Evolutionary conservation across 2,329 filamentous ascomycete genomes (phyloP), one percentile per base, ranked within the genome.

Genomic region (Aspergillus phoenicis): DNA sequence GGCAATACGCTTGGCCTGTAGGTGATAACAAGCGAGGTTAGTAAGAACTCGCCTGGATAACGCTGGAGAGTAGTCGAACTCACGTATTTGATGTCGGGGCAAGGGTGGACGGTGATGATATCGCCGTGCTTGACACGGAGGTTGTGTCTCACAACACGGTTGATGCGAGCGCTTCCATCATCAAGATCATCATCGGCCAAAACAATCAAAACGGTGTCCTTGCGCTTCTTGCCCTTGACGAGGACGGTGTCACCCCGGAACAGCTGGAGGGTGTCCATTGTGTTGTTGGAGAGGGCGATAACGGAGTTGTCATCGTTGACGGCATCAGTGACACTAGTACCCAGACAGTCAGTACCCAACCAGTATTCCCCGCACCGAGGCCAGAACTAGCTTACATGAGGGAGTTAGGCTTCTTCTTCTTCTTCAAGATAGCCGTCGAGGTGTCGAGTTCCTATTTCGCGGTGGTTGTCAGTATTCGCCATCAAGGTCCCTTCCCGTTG

Each of bases 341-440:
- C 57, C 49, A 45, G 56, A 52, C 58, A 58, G 65, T 72, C 61
- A 73, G 69, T 65, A 66, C 66, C 57, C 56, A 63, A 36, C 43
- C 55, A 36, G 48, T n/a, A 45, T 11, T 11, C 30, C 47, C 55
- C 62, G 52, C 56, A 59, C 52, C 43, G 33, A 47, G 24, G 41
- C 17, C 26, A 47, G 51, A 43, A 39, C 15, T 33, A 48, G 79
- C 89, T 78, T 85, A 96, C 93, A 99, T 96, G 78, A 99, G 82
- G 75, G 94, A 96, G 82, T 99, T 99, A 72, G 93, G 93, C 91
- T 99, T 99, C 93, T 99, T 99, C 90, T 99, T 99, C 87, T 98
- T 98, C 85, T 97, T 98, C 74, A 99, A 87, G 72, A 99, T 99
- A 70, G 95, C 95, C 49, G 95, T 99, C 57, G 95, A 88, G 64